A percentile compares a stretch with the other conserved stretches of the same genome.
Conservation (phyloP, 2,329 filamentous ascomycete species). For the Botryotinia calthae region DNA sequence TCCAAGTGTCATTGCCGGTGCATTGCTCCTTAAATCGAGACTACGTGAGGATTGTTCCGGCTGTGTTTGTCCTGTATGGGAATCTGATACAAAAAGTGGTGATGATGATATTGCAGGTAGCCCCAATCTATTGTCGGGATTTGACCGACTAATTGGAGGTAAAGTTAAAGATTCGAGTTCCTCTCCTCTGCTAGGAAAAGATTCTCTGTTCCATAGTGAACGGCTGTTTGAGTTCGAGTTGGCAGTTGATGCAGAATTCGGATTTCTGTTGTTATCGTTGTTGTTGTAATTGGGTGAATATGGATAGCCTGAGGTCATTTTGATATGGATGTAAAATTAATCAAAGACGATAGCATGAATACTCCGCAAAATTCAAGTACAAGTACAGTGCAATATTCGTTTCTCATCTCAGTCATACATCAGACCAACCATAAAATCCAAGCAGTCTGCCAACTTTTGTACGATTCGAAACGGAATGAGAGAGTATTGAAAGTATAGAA, state of each 20-base stretch:
- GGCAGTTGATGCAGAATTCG: not conserved
- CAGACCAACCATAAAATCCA: slow-evolving; percentile 22
- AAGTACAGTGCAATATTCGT: slow-evolving; percentile 17
- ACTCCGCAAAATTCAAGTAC: not conserved
- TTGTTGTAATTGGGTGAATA: slow-evolving; percentile 6
- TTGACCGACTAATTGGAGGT: slow-evolving; percentile 12
- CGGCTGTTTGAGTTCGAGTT: not conserved
- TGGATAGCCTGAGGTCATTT: slow-evolving; percentile 18
- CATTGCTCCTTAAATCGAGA: not conserved
- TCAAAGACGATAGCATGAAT: slow-evolving; percentile 19
- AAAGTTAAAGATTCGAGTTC: slow-evolving; percentile 12
- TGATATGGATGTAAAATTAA: slow-evolving; percentile 17
- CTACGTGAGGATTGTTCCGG: not conserved
- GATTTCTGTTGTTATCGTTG: slow-evolving; percentile 7
- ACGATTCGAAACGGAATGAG: not conserved
- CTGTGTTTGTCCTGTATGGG: not conserved
- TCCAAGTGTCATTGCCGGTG: not conserved
- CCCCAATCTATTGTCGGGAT: not conserved
- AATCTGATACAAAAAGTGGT: slow-evolving; percentile 14
- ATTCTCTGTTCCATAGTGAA: slow-evolving; percentile 2
- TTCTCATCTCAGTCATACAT: not conserved
- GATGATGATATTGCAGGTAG: slow-evolving; percentile 5
- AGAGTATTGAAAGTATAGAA: not conserved
- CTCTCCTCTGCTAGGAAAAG: not conserved
- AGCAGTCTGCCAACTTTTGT: not conserved